These are phyloP conservation scores for Solanum bulbocastanum DNA, from an alignment of 257 asterid species.

Conservation along the genomic window DNA sequence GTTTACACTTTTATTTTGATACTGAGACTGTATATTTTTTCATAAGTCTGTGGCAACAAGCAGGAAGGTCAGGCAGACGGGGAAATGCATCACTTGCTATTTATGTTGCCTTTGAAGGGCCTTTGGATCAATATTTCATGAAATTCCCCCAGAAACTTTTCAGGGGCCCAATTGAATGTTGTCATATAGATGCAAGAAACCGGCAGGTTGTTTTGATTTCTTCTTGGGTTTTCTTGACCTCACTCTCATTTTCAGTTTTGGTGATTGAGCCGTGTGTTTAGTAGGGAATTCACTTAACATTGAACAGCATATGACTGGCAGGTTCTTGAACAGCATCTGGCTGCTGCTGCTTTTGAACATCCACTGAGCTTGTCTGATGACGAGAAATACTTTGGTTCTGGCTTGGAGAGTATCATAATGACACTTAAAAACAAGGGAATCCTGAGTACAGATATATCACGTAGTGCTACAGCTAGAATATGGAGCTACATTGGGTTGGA, in stretches of 20 bases:
- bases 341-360: conserved; percentile 84
- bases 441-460: conserved; percentile 49
- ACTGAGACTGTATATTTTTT: background rate
- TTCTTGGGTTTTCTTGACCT: background rate
- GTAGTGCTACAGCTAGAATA: conserved; percentile 47
- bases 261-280: background rate
- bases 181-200: conserved; percentile 83
- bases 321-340: conserved; percentile 89
- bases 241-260: background rate
- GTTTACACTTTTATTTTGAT: background rate
- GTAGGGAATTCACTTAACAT: background rate
- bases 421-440: conserved; percentile 55
- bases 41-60: conserved; percentile 90
- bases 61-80: conserved; percentile 97
- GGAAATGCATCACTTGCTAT: conserved; percentile 80
- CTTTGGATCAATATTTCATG: conserved; percentile 94
- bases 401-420: conserved; percentile 46
- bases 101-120: conserved; percentile 95
- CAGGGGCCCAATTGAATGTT: conserved; percentile 75
- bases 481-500: conserved; percentile 87
- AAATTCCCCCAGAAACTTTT: conserved; percentile 82
- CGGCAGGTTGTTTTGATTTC: conserved; percentile 47
- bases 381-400: conserved; percentile 64
- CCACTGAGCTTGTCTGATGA: conserved; percentile 70
- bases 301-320: conserved; percentile 27